These are phyloP conservation scores for Vaccinium corymbosum DNA, from an alignment of 148 eudicot species.

Conservation along the genomic window DNA sequence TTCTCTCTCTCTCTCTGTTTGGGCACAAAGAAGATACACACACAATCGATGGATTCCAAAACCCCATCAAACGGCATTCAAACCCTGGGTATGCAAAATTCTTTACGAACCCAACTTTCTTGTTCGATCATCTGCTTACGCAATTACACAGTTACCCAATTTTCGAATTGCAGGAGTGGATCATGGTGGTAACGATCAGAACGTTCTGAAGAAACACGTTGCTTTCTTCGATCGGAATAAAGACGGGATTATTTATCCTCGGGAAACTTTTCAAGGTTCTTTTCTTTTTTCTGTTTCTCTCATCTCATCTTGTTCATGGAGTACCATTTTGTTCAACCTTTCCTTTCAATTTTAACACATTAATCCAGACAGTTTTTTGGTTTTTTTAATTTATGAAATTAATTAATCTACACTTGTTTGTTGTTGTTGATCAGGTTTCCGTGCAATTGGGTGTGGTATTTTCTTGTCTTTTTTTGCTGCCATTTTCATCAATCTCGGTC, in stretches of 20 bases:
- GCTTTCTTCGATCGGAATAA: conserved; percentile 69
- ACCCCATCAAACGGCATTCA: neutral
- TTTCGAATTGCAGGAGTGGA: conserved; percentile 15
- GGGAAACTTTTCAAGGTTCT: conserved; percentile 72
- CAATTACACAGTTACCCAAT: neutral
- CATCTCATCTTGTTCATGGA: neutral
- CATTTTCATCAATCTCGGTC: conserved; percentile 44
- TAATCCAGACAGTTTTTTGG: neutral
- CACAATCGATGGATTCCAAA: conserved; percentile 13
- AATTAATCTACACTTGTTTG: neutral
- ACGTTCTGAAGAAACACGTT: conserved; percentile 53
- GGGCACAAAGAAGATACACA: neutral
- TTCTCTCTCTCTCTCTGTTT: conserved; percentile 12
- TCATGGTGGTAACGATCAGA: conserved; percentile 18
- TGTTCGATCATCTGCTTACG: neutral
- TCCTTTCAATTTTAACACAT: neutral
- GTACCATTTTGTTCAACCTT: neutral
- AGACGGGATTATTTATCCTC: conserved; percentile 75
- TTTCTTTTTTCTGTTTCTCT: neutral
- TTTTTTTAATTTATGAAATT: too few species aligned
- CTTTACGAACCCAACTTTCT: neutral
- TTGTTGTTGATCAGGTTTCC: conserved; percentile 38
- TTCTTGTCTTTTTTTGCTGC: conserved; percentile 42
- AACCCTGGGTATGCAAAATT: neutral
- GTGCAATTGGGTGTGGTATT: conserved; percentile 60